Conservation (phyloP, 176 grass and related monocot species). For the Avena insularis region DNA sequence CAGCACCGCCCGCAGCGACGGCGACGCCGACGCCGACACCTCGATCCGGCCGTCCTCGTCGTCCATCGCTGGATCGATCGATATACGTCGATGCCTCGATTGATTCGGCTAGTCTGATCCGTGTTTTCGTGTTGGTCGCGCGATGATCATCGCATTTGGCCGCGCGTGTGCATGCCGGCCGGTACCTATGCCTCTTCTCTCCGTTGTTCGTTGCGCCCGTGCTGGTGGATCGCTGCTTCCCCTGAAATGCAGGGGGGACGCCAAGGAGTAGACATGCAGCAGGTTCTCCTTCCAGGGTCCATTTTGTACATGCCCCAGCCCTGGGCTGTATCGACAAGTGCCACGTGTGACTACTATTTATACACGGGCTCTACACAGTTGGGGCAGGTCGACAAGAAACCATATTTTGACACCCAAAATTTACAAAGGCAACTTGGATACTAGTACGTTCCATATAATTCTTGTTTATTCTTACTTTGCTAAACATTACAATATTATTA, state of each 20-base stretch:
- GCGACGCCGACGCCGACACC: background rate
- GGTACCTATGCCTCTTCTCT: background rate
- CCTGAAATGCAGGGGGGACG: slow-evolving; percentile 35
- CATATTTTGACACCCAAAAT: no score
- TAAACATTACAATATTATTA: no score
- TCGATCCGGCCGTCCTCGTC: background rate
- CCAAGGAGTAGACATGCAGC: background rate
- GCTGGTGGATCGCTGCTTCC: slow-evolving; percentile 1
- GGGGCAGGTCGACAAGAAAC: no score
- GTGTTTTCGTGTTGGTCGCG: background rate
- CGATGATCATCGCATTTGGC: background rate
- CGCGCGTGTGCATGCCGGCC: background rate
- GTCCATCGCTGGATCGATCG: slow-evolving; percentile 24
- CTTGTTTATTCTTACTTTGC: no score
- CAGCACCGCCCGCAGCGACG: slow-evolving; percentile 61
- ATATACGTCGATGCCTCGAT: background rate
- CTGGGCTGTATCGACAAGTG: background rate
- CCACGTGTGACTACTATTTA: background rate
- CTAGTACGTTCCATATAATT: no score
- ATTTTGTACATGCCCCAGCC: background rate
- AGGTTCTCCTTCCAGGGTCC: background rate
- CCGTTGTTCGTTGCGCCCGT: slow-evolving; percentile 17
- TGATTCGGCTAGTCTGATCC: background rate
- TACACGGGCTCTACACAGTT: no score
- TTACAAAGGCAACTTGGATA: no score